Base-by-base conservation (phyloP, 2,329 filamentous ascomycete species). In the Pseudogymnoascus verrucosus region DNA sequence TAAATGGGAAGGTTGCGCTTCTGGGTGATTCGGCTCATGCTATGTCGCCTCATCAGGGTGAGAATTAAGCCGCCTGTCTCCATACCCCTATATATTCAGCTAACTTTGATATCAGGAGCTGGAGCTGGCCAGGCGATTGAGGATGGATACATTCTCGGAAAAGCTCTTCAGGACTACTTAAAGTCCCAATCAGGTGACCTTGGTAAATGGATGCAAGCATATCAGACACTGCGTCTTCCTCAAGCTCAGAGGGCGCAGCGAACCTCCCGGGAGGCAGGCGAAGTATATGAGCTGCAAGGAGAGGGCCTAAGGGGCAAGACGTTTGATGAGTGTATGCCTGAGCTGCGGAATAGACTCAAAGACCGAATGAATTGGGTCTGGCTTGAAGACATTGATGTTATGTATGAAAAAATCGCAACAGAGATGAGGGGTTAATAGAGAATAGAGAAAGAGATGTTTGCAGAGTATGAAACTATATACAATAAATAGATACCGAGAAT, bases 201-300 rank as follows among this genome's bases (percentile, higher is more conserved):
- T 36, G 34, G 34, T 14, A 36, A 8, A 36, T 36, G 34, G 34
- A 36, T 36, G 34, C 34, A 14, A 36, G 34, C 11, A 36, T 36
- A 36, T 12, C 34, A 36, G 34, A 36, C 34, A 36, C 34, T 36
- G 12, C 34, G 34, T 36, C 34, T 36, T 36, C 34, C 34, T 14
- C 34, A 12, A 36, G 34, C 34, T 11, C 34, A 36, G 60, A 73
- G 71, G 54, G 67, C 70, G 16, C 73, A 75, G 65, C 61, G 68
- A 12, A 72, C 69, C 6, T 71, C 72, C 42, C 67, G 74, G 21
- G 68, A 70, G 12, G 68, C 74, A 5, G 75, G 73, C 40, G 63
- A 72, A 8, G 67, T 74, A 8, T 77, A 76, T 64, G 73, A 77
- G 67, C 67, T 76, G 66, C 70, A 74, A 66, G 68, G 72, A 19